phyloP scores from a whole-genome alignment of 2,329 filamentous ascomycete genomes.

The Pseudogymnoascus sp. region DNA sequence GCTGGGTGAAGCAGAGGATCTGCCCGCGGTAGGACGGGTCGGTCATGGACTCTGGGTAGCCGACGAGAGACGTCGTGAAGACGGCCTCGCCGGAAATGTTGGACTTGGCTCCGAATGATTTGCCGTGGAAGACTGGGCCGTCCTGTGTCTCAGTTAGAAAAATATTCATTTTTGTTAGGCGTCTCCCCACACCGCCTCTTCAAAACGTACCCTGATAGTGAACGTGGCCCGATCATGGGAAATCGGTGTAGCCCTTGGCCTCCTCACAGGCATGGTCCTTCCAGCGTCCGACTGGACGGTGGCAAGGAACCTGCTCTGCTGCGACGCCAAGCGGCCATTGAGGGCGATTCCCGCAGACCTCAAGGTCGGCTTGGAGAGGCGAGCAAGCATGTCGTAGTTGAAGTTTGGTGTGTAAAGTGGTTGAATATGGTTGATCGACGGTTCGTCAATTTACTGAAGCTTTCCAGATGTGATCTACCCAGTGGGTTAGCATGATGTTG shows the following conservation, averaged over 20 bases:
- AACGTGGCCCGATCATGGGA: constrained; percentile 78
- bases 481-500: constrained; percentile 16
- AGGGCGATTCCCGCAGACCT: constrained; percentile 29
- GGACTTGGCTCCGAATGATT: constrained; percentile 89
- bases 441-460: constrained; percentile 32
- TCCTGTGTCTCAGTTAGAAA: constrained; percentile 45
- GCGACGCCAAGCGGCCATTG: constrained; percentile 19
- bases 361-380: constrained; percentile 45
- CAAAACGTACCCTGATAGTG: constrained; percentile 68
- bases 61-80: constrained; percentile 95
- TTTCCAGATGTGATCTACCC: constrained; percentile 36
- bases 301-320: constrained; percentile 47
- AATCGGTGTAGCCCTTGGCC: constrained; percentile 55
- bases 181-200: background rate
- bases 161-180: constrained; percentile 20
- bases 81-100: constrained; percentile 98
- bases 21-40: constrained; percentile 86
- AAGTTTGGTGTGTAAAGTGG: constrained; percentile 16
- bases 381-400: constrained; percentile 49
- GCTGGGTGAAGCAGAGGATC: constrained; percentile 97
- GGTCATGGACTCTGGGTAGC: constrained; percentile 92
- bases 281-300: constrained; percentile 59
- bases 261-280: constrained; percentile 54
- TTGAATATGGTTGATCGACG: constrained; percentile 14
- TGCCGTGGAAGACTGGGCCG: constrained; percentile 92